Evolutionary conservation across 805 yeast species (phyloP), one percentile per base, ranked within the genome.

Genomic region (Yarrowia sp.): DNA sequence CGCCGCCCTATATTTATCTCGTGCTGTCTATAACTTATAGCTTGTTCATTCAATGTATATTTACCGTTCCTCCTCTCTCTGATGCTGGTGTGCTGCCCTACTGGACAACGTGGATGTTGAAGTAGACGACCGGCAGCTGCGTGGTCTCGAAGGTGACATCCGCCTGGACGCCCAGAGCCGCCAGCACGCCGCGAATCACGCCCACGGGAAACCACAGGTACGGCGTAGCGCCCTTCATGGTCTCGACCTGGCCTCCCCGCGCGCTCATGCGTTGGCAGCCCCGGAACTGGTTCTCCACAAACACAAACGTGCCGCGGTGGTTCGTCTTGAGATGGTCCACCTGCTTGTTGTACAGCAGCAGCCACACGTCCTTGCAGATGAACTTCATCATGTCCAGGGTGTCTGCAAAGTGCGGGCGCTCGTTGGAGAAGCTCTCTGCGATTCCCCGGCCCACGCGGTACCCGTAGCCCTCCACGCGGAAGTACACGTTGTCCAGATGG

Each of bases 321-420:
- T 94, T 94, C 1, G 99, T 94, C 65, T 96, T 82, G 63, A 94
- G 78, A 67, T 90, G 91, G 71, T 92, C 97, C 78, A 94, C 89
- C 71, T 88, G 97, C 73, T 91, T 93, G 36, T 85, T 83, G 74
- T 84, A 90, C 27, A 93, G 71, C 60, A 81, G 75, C 67, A 82
- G 84, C 98, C 98, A 94, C 27, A 92, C 87, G 67, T 92, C 97
- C 47, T 96, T 81, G 71, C 98, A 92, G 5, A 94, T 82, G 71
- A 90, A 91, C 74, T 93, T 93, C 90, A 94, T 89, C 38, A 93
- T 81, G 66, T 89, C 92, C 36, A 93, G 74, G 8, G 47, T 35
- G 64, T 88, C 92, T 19, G 76, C 78, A 70, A 85, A 72, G 71
- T 82, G 70, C 25, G 61, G 61, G 2, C 62, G 24, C 70, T 76